These are phyloP conservation scores for Aureobasidium lini DNA, from an alignment of 2,329 filamentous ascomycete genomes.

Conservation along the genomic window DNA sequence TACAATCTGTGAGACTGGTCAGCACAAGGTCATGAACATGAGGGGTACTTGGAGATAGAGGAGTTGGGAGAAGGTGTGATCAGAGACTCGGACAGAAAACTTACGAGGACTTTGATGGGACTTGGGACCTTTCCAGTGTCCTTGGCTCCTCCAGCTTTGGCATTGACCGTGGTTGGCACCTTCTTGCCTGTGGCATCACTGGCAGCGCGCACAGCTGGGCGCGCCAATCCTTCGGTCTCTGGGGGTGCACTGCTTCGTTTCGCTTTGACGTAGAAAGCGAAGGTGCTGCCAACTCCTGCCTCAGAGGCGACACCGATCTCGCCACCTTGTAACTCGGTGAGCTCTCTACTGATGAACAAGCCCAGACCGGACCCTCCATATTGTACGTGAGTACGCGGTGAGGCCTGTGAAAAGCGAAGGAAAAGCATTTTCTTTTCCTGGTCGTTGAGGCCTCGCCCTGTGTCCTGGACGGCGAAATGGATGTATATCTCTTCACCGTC, in stretches of 20 bases:
- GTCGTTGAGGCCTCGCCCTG: conserved; percentile 63
- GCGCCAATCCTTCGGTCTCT: conserved; percentile 5
- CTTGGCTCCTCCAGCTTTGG: not conserved
- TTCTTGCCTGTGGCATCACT: conserved; percentile 16
- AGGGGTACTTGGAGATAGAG: not conserved
- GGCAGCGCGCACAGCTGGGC: not conserved
- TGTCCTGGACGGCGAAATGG: conserved; percentile 68
- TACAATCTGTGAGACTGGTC: conserved; percentile 28
- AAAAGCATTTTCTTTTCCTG: conserved; percentile 69
- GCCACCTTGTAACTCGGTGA: conserved; percentile 75
- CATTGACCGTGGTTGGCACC: not conserved
- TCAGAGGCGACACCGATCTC: conserved; percentile 67
- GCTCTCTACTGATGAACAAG: conserved; percentile 67
- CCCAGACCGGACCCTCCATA: conserved; percentile 75
- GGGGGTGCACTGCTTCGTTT: conserved; percentile 43
- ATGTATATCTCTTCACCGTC: conserved; percentile 58
- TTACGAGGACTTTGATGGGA: conserved; percentile 4
- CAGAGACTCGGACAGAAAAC: conserved; percentile 21
- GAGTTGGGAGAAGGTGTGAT: not conserved
- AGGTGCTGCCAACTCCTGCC: conserved; percentile 62
- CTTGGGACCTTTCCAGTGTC: not conserved
- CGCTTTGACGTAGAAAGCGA: conserved; percentile 68
- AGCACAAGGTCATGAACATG: not conserved
- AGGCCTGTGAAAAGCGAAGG: conserved; percentile 71
- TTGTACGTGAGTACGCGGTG: conserved; percentile 65